Base-by-base conservation (phyloP, 148 eudicot genomes). In the Rhododendron simsii region DNA sequence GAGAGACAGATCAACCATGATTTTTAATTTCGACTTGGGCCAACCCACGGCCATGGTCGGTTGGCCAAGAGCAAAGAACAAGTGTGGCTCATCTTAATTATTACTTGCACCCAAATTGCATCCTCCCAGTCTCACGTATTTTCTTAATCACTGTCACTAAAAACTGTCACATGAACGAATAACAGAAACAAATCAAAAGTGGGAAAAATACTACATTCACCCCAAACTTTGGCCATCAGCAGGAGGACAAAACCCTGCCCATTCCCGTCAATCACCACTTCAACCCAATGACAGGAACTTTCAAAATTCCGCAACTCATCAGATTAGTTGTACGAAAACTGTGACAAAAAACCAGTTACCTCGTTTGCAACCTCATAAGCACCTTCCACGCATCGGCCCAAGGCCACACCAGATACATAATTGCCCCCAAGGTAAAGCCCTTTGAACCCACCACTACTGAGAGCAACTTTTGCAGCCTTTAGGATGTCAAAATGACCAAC, bases 381-480 rank as follows among this genome's bases (percentile, higher is more conserved):
- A 84, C 92, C 92, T 90, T 95, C 98, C 39, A 95, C 93, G 74
- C 96, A 95, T 78, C 96, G 91, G 26, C 98, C 96, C 92, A 95
- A 91, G 9, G 98, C 98, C 51, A 95, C 98, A 86, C 98, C 98
- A 45, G 95, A 87, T 10, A 94, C 95, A 85, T 93, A 95, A 87
- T 94, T 95, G 20, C 98, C 98, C 21, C 95, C 95, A 59, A 95
- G 95, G 87, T 93, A 94, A 89, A 95, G 76, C 48, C 96, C 98
- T 82, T 88, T 65, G 23, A 78, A 83, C 18, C 94, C 96, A 41
- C 83, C 91, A 44, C 82, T 84, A 39, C 73, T 85, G 63, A 95
- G 88, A 87, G 93, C 91, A 82, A 89, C 80, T 88, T 91, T 94
- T 59, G 98, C 95, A 79, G 91, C 89, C 82, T 91, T 90, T 61